phyloP scores from a whole-genome alignment of 768 basidiomycete genomes.

The Kwoniella dendrophila region DNA sequence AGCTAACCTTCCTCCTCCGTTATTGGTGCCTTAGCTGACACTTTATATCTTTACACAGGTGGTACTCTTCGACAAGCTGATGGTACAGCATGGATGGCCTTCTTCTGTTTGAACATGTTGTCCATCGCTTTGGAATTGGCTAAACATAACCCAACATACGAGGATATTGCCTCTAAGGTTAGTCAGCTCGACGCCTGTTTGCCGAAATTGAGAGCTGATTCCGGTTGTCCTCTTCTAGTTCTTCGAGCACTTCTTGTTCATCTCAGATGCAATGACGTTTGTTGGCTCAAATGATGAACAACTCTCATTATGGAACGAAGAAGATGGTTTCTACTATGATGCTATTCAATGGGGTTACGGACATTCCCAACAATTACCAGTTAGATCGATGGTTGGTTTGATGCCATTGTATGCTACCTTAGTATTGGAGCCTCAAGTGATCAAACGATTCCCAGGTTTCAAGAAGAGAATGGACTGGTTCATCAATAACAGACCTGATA shows the following conservation, averaged over 20 bases:
- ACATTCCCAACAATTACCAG: constrained; percentile 83
- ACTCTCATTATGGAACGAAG: constrained; percentile 87
- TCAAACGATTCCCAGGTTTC: constrained; percentile 94
- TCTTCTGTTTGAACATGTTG: constrained; percentile 98
- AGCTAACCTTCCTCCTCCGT: background rate
- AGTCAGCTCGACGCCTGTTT: constrained; percentile 57
- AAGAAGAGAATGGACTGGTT: constrained; percentile 99
- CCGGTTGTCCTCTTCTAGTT: constrained; percentile 21
- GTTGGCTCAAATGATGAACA: constrained; percentile 72
- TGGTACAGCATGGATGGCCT: constrained; percentile 99
- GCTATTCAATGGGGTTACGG: constrained; percentile 84
- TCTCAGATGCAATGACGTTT: constrained; percentile 98
- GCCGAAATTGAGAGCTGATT: background rate
- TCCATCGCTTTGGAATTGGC: constrained; percentile 97
- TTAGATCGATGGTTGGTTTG: constrained; percentile 93
- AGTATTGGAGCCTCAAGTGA: constrained; percentile 82
- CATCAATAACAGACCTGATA: constrained; percentile 83
- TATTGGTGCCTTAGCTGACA: constrained; percentile 2
- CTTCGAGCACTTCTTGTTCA: constrained; percentile 91
- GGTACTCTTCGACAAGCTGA: constrained; percentile 94
- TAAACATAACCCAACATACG: constrained; percentile 95
- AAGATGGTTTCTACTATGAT: constrained; percentile 98
- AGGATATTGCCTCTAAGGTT: constrained; percentile 98
- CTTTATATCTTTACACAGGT: constrained; percentile 59
- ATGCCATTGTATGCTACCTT: constrained; percentile 95